Base-by-base conservation (phyloP, 179 eudicot species). In the Dionaea muscipula region DNA sequence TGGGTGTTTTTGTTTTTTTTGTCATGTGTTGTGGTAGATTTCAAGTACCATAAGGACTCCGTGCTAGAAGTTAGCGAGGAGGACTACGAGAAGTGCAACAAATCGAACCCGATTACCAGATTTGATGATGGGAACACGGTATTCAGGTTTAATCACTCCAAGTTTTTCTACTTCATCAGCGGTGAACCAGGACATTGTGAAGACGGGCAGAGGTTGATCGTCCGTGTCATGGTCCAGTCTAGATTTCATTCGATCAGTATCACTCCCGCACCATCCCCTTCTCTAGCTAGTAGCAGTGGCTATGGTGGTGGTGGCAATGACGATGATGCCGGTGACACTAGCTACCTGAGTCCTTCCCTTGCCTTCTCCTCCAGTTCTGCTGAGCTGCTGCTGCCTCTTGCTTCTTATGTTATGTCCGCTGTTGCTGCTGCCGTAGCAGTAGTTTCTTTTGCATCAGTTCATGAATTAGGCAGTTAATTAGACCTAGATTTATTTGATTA, bases 131-230 rank as follows among this genome's bases (percentile, higher is more conserved):
- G 88, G n/a, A 58, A 64, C 59, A 75, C 94, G 0, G 60, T 66
- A 18, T 77, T 72, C 47, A 31, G 63, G 68, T 70, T 85, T 7
- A 68, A 78, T 56, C 82, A 64, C 13, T 62, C 66, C 2, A 94
- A 85, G 10, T 80, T 68, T 59, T 75, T 72, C 66, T 82, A 73
- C 59, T 88, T 88, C 80, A 77, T 85, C 26, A 85, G 94, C 54
- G 94, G 94, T 39, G 48, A 65, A 36, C 69, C 74, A 9, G 78
- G 64, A 0, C 81, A 82, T 74, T 85, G 94, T 63, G 64, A 68
- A 38, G 51, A 71, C 1, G 91, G 91, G 10, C 91, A 88, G 65
- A 81, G 67, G 72, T 43, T 88, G 58, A 77, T 81, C 13, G 51
- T 88, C 31, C 62, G 77, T 16, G 88, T 88, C 35, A 77, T 85